Percentiles rank a stretch among this genome's conserved stretches.
These are phyloP conservation scores for Annulohypoxylon stygium DNA, from an alignment of 495 filamentous ascomycete genomes.

Conservation along the genomic window DNA sequence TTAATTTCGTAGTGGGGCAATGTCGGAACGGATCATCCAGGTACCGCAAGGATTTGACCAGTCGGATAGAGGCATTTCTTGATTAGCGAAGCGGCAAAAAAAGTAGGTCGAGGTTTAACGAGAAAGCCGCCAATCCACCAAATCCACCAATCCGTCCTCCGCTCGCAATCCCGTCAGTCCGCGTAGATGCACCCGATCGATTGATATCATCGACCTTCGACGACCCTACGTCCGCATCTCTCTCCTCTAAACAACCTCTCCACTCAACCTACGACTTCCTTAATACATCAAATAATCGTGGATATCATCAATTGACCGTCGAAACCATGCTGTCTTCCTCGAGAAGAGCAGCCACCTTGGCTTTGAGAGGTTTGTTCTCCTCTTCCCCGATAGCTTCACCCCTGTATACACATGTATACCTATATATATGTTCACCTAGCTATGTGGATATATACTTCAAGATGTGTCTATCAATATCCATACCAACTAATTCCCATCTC, in stretches of 20 bases:
- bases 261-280: constrained; percentile 40
- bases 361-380: constrained; percentile 73
- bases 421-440: background rate
- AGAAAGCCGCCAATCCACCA: background rate
- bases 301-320: constrained; percentile 18
- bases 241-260: constrained; percentile 39
- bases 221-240: constrained; percentile 6
- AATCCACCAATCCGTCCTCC: background rate
- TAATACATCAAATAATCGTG: constrained; percentile 12
- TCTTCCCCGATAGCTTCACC: constrained; percentile 5
- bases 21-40: constrained; percentile 12
- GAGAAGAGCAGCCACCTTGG: constrained; percentile 74
- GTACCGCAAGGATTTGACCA: constrained; percentile 27
- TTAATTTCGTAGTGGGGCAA: constrained; percentile 21
- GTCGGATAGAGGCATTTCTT: constrained; percentile 46
- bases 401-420: background rate
- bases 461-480: background rate
- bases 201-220: constrained; percentile 30
- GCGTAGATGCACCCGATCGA: constrained; percentile 41
- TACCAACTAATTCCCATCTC: constrained; percentile 34
- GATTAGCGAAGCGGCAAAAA: constrained; percentile 52
- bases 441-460: background rate
- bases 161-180: constrained; percentile 36
- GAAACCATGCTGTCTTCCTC: constrained; percentile 72
- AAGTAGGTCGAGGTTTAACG: constrained; percentile 44